Conservation (phyloP, 2,329 filamentous ascomycete species). For the Fusarium paranaense region DNA sequence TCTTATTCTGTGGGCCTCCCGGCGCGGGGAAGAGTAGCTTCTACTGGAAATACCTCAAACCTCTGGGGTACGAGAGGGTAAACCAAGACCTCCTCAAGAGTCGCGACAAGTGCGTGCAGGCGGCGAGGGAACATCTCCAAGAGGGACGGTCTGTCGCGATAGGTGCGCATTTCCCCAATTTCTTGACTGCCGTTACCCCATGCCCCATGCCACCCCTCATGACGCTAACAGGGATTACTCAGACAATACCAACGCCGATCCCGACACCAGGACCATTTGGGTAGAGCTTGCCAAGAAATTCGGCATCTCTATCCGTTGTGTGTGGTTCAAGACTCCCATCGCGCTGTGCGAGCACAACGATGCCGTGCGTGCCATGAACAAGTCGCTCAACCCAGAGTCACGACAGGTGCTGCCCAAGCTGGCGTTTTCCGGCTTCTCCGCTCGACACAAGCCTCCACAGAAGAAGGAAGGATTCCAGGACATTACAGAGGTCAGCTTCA, state of each 20-base stretch:
- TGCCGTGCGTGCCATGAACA: conserved; percentile 78
- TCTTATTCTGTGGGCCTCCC: conserved; percentile 89
- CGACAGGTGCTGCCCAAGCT: conserved; percentile 78
- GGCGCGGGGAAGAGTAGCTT: conserved; percentile 94
- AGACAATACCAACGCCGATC: conserved; percentile 97
- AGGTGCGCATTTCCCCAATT: conserved; percentile 65
- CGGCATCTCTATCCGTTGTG: conserved; percentile 81
- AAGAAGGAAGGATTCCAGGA: conserved; percentile 86
- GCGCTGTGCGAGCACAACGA: conserved; percentile 88
- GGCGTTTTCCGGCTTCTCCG: conserved; percentile 82
- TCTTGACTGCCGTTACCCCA: conserved; percentile 14
- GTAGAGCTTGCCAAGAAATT: conserved; percentile 76
- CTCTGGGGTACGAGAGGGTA: conserved; percentile 83
- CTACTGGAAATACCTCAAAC: conserved; percentile 81
- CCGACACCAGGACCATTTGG: conserved; percentile 83
- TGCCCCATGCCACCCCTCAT: conserved; percentile 18
- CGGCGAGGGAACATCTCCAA: conserved; percentile 73
- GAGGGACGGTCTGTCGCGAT: conserved; percentile 78
- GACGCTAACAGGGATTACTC: conserved; percentile 25
- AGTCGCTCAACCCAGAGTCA: conserved; percentile 83
- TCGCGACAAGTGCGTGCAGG: conserved; percentile 76
- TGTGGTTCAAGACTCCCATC: conserved; percentile 82
- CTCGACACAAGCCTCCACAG: conserved; percentile 78
- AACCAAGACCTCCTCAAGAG: conserved; percentile 93
- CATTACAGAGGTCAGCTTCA: conserved; percentile 79